Percentiles rank a stretch among this genome's conserved stretches.
Evolutionary conservation across 2,329 filamentous ascomycete genomes (phyloP).

Genomic region (Arthrobotrys iridis): DNA sequence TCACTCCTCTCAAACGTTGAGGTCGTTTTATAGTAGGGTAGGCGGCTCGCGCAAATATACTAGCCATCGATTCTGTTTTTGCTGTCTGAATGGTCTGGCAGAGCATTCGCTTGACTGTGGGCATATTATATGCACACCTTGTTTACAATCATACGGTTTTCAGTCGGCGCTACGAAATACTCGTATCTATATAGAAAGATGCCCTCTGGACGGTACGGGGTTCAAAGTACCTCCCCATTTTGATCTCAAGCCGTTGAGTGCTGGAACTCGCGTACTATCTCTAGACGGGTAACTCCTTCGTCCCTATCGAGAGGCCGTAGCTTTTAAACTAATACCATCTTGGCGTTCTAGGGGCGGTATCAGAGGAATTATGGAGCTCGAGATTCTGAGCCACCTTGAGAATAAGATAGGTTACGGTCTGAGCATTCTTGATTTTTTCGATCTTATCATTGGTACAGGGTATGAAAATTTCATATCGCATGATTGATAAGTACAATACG

Average conservation of each 20-base stretch:
- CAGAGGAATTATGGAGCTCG: conserved; percentile 58
- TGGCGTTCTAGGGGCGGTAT: conserved; percentile 21
- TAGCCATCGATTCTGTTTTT: conserved; percentile 55
- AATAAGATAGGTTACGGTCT: conserved; percentile 61
- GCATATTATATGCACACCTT: background rate
- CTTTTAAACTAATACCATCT: background rate
- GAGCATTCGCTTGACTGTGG: conserved; percentile 51
- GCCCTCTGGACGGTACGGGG: background rate
- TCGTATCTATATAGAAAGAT: background rate
- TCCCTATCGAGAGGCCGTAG: background rate
- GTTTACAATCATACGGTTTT: background rate
- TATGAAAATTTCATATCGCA: background rate
- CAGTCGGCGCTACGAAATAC: background rate
- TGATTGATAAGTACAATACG: background rate
- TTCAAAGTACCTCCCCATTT: background rate
- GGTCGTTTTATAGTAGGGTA: conserved; percentile 56
- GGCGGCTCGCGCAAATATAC: conserved; percentile 50
- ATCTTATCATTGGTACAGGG: conserved; percentile 63
- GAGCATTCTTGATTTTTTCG: conserved; percentile 64
- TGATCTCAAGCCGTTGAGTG: background rate
- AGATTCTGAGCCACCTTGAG: conserved; percentile 61
- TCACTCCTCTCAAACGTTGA: background rate
- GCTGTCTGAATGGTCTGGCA: conserved; percentile 58
- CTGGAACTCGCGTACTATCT: background rate
- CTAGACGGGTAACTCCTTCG: conserved; percentile 10